Base-by-base conservation (phyloP, 2,329 filamentous ascomycete genomes). In the Stachybotrys echinatus region DNA sequence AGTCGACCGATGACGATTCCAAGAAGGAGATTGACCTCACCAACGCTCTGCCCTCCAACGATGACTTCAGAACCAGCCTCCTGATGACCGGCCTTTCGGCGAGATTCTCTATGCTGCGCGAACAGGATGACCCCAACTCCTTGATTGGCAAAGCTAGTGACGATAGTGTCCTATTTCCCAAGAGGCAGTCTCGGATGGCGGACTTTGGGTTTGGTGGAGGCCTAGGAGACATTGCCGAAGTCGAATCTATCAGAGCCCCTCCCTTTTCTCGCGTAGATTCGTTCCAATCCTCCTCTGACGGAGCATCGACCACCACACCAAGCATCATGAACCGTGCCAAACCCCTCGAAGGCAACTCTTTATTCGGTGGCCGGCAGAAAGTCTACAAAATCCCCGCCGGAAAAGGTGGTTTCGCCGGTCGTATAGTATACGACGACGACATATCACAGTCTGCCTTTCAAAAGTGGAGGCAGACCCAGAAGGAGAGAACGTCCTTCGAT, bases 331-430 rank as follows among this genome's bases (percentile, higher is more conserved):
- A 77, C 59, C 80, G 94, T 47, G 76, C 87, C 7, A 86, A 92
- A 58, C 91, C 89, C 0, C 85, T 82, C 1, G 92, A 97, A 63
- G 91, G 92, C 43, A 99, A 97, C 64, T 87, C 89, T 58, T 70
- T 99, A 50, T 99, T 99, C 68, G 94, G 94, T 50, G 94, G 94
- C 17, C 84, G 94, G 42, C 94, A 97, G 66, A 97, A 97, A 72
- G 86, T 97, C 37, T 97, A 95, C 69, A 92, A 90, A 66, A 88
- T 96, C 55, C 77, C 88, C 1, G 74, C 74, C 4, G 76, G 76
- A 22, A 66, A 74, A 3, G 63, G 60, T 17, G 72, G 74, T 19
- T 78, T 76, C 43, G 80, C 89, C 75, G 72, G 75, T 43, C 88
- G 88, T 80, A 21, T 85, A 82, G 55, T 84, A 0, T 67, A 96